Conservation (phyloP, 1,284 basidiomycete genomes). For the Boletellus deceptivus region DNA sequence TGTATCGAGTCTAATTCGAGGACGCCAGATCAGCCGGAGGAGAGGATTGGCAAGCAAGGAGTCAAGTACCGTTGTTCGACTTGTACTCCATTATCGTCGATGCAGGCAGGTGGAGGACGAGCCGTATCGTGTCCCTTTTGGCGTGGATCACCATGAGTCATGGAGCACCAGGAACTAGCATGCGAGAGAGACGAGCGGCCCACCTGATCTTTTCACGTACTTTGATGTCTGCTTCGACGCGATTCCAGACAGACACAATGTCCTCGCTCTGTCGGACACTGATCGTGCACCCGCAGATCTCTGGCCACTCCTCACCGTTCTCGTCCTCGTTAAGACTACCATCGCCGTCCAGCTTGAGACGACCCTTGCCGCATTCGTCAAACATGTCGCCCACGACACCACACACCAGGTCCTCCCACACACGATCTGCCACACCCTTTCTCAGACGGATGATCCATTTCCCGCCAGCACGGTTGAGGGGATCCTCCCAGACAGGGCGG, state of each 20-base stretch:
- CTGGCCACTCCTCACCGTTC: slow-evolving; percentile 55
- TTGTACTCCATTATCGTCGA: slow-evolving; percentile 82
- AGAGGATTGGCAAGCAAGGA: not conserved
- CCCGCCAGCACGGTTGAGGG: slow-evolving; percentile 81
- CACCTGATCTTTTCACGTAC: slow-evolving; percentile 73
- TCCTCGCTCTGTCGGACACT: slow-evolving; percentile 82
- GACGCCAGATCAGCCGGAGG: not conserved
- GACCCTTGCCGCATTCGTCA: slow-evolving; percentile 50
- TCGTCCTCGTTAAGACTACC: slow-evolving; percentile 37
- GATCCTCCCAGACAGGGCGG: slow-evolving; percentile 89
- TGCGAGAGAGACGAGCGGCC: slow-evolving; percentile 22
- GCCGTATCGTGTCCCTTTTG: slow-evolving; percentile 64
- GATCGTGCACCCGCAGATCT: slow-evolving; percentile 83
- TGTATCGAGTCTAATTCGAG: slow-evolving; percentile 68
- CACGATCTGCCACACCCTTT: slow-evolving; percentile 76
- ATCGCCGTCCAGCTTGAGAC: slow-evolving; percentile 25
- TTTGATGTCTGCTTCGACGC: slow-evolving; percentile 61
- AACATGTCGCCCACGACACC: slow-evolving; percentile 81
- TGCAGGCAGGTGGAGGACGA: slow-evolving; percentile 64
- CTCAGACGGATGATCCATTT: slow-evolving; percentile 88
- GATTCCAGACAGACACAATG: slow-evolving; percentile 80
- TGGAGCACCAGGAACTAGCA: not conserved
- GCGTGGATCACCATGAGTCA: slow-evolving; percentile 1
- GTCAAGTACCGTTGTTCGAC: slow-evolving; percentile 68
- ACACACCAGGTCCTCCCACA: slow-evolving; percentile 81